These are phyloP conservation scores for Stemphylium lycopersici DNA, from an alignment of 2,329 filamentous ascomycete genomes.

Conservation along the genomic window DNA sequence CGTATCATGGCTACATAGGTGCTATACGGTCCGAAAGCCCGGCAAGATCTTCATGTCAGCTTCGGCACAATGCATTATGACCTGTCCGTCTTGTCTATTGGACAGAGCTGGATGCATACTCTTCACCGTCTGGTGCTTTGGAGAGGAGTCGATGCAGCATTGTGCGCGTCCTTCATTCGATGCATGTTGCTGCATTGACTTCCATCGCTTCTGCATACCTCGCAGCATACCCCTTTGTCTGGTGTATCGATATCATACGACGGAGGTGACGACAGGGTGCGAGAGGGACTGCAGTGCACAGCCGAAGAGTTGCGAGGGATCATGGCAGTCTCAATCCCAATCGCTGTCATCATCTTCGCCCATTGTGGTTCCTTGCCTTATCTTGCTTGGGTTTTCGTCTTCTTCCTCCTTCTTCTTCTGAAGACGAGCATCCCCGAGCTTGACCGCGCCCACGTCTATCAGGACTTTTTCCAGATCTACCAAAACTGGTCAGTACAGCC, in stretches of 20 bases:
- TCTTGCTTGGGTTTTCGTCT: conserved; percentile 61
- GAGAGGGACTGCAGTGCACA: neutral
- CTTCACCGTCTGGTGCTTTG: no score
- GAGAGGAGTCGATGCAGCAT: no score
- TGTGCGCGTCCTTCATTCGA: no score
- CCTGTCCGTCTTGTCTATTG: no score
- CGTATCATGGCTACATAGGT: no score
- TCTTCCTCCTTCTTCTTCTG: conserved; percentile 62
- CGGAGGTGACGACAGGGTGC: neutral
- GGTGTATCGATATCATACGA: neutral
- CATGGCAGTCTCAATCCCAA: conserved; percentile 59
- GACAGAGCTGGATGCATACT: no score
- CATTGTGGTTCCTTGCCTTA: conserved; percentile 48
- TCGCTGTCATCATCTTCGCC: conserved; percentile 61
- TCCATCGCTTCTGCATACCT: neutral
- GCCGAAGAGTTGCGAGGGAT: neutral
- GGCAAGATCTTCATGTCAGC: no score
- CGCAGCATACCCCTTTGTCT: conserved; percentile 2
- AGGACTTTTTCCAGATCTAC: conserved; percentile 78
- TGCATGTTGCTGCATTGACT: neutral
- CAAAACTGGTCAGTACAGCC: neutral
- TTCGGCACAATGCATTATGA: no score
- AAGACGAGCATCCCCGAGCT: conserved; percentile 78
- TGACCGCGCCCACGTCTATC: conserved; percentile 80
- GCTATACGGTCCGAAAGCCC: no score